Evolutionary conservation across 2,329 filamentous ascomycete species (phyloP).

Genomic region (Dactylellina leptospora): DNA sequence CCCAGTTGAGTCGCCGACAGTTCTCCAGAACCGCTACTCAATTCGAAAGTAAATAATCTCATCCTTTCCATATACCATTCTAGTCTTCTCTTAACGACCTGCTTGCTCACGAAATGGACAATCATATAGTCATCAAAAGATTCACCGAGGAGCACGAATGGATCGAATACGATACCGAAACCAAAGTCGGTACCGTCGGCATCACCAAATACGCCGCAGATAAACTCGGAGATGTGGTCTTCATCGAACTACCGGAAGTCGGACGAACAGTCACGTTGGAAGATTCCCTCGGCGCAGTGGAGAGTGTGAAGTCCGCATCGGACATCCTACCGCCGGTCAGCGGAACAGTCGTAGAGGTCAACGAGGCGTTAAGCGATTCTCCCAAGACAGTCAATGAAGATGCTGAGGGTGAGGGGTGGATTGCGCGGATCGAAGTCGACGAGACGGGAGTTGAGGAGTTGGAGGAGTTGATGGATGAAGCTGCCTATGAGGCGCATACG

Average conservation of each 20-base stretch:
- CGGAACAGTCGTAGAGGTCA: conserved; percentile 78
- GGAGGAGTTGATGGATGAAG: conserved; percentile 77
- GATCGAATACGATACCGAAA: conserved; percentile 86
- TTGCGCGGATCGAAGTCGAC: conserved; percentile 81
- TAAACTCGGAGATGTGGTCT: conserved; percentile 94
- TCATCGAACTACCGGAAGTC: conserved; percentile 85
- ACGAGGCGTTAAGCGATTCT: conserved; percentile 80
- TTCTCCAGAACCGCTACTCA: conserved; percentile 28
- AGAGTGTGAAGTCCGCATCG: conserved; percentile 98
- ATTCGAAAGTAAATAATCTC: conserved; percentile 25
- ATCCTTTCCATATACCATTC: background rate
- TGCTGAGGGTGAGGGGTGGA: conserved; percentile 91
- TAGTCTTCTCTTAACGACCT: background rate
- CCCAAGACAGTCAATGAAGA: conserved; percentile 88
- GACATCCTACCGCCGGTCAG: conserved; percentile 91
- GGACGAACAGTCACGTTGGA: conserved; percentile 75
- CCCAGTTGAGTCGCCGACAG: conserved; percentile 19
- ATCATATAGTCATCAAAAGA: conserved; percentile 67
- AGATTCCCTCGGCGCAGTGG: conserved; percentile 90
- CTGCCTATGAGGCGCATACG: conserved; percentile 80
- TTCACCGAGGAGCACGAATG: conserved; percentile 99
- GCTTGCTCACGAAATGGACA: background rate
- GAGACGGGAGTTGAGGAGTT: conserved; percentile 73
- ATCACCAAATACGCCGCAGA: conserved; percentile 92
- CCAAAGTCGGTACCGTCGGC: conserved; percentile 81